phyloP scores from a whole-genome alignment of 257 asterid genomes.

The Euphrasia confusa region DNA sequence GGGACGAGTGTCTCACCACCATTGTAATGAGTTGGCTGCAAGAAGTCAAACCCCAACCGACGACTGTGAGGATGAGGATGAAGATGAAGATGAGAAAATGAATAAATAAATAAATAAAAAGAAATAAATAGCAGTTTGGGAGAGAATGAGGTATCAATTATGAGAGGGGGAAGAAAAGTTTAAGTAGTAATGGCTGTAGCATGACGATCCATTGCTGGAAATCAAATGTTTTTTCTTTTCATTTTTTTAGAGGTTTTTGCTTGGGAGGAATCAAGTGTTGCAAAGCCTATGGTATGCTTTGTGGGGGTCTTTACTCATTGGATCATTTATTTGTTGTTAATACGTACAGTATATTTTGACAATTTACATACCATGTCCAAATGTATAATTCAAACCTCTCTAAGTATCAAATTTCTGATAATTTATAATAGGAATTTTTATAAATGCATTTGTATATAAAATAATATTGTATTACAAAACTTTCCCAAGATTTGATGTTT shows the following conservation, averaged over 20 bases:
- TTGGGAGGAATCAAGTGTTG: constrained; percentile 23
- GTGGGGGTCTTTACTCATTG: neutral
- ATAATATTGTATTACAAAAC: too few species aligned
- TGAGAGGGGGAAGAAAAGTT: constrained; percentile 32
- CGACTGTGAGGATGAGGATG: constrained; percentile 19
- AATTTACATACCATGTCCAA: too few species aligned
- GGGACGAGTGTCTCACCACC: constrained; percentile 4
- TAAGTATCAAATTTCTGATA: too few species aligned
- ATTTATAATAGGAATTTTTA: too few species aligned
- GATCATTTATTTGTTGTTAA: too few species aligned
- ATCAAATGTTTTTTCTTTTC: constrained; percentile 16
- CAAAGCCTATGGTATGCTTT: constrained; percentile 10
- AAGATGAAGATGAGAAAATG: neutral
- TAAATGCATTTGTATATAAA: too few species aligned
- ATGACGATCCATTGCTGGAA: constrained; percentile 65
- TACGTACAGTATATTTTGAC: too few species aligned
- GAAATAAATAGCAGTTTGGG: constrained; percentile 21
- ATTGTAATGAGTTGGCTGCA: constrained; percentile 12
- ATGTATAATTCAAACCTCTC: too few species aligned
- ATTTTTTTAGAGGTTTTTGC: constrained; percentile 1
- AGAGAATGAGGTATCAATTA: constrained; percentile 30
- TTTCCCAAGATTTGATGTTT: too few species aligned
- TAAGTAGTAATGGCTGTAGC: constrained; percentile 38
- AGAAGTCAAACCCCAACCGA: constrained; percentile 29
- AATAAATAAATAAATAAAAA: neutral